phyloP scores from a whole-genome alignment of 2,329 filamentous ascomycete genomes.

The Podosphaera fusca region DNA sequence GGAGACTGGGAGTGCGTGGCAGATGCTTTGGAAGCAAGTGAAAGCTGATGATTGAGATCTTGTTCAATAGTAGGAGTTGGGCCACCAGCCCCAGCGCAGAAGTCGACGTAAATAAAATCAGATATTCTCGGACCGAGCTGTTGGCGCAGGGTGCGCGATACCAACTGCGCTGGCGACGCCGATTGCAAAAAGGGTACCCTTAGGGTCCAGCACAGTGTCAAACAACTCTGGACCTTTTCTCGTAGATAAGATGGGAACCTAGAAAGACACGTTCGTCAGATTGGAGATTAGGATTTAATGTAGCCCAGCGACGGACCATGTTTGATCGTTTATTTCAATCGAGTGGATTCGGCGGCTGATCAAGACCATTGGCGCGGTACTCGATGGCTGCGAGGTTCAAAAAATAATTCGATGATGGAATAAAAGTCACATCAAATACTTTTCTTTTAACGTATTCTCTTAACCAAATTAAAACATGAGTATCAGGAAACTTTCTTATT shows the following conservation, averaged over 20 bases:
- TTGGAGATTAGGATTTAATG: not conserved
- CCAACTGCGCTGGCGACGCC: constrained; percentile 33
- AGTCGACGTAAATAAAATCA: constrained; percentile 45
- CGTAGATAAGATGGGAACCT: constrained; percentile 47
- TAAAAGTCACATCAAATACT: too few species aligned
- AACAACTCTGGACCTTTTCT: constrained; percentile 37
- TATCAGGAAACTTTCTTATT: too few species aligned
- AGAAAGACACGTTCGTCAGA: constrained; percentile 2
- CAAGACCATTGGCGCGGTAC: constrained; percentile 20
- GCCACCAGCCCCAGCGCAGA: constrained; percentile 52
- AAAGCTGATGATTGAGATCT: constrained; percentile 27
- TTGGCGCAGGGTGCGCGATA: constrained; percentile 30
- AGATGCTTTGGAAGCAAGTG: not conserved
- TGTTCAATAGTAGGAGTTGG: constrained; percentile 42
- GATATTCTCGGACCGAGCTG: constrained; percentile 25
- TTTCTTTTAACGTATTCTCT: too few species aligned
- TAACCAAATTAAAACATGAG: too few species aligned
- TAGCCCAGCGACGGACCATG: constrained; percentile 26
- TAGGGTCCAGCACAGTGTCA: constrained; percentile 39
- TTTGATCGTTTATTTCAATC: constrained; percentile 44
- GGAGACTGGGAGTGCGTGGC: constrained; percentile 4
- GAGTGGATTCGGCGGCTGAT: constrained; percentile 35
- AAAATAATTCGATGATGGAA: too few species aligned
- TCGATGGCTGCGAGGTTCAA: too few species aligned
- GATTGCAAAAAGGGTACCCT: constrained; percentile 32